A percentile compares a stretch with the other conserved stretches of the same genome.
Evolutionary conservation across 352 stramenopile genomes (phyloP).

Genomic region (Phytophthora chlamydospora): DNA sequence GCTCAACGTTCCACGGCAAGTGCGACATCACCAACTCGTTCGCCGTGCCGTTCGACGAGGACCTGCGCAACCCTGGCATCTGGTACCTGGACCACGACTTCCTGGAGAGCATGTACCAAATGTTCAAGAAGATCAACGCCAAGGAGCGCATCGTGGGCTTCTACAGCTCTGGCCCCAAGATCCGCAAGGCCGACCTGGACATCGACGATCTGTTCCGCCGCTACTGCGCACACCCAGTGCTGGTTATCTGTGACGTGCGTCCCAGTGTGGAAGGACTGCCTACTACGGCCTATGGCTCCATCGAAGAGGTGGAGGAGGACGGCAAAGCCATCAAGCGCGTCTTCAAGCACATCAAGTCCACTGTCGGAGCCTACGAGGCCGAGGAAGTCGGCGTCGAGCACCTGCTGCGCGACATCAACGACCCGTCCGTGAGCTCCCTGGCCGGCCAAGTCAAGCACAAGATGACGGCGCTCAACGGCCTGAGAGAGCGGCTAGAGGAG

Average conservation of each 20-base stretch:
- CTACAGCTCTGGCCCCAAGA: constrained; percentile 98
- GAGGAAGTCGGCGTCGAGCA: constrained; percentile 99
- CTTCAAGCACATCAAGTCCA: constrained; percentile 98
- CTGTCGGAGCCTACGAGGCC: constrained; percentile 95
- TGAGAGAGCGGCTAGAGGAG: constrained; percentile 96
- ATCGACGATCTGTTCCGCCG: constrained; percentile 96
- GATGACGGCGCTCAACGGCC: constrained; percentile 93
- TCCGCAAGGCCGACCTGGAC: constrained; percentile 94
- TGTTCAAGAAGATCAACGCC: constrained; percentile 96
- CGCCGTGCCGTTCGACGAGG: constrained; percentile 98
- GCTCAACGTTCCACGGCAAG: constrained; percentile 94
- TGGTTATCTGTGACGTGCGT: constrained; percentile 99
- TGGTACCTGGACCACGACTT: constrained; percentile 99
- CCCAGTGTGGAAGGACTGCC: constrained; percentile 95
- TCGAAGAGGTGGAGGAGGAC: constrained; percentile 97
- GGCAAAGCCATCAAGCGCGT: constrained; percentile 96
- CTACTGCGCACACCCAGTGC: constrained; percentile 95
- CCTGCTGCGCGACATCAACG: constrained; percentile 99
- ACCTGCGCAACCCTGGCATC: constrained; percentile 96
- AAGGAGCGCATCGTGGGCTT: constrained; percentile 99
- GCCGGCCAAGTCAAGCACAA: constrained; percentile 99
- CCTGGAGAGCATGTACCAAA: constrained; percentile 97
- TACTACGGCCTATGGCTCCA: constrained; percentile 97
- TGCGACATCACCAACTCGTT: constrained; percentile 95
- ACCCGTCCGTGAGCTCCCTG: constrained; percentile 98